A percentile compares a stretch with the other conserved stretches of the same genome.
Evolutionary conservation across 352 stramenopile species (phyloP).

Genomic region (Thraustochytrium sp.): DNA sequence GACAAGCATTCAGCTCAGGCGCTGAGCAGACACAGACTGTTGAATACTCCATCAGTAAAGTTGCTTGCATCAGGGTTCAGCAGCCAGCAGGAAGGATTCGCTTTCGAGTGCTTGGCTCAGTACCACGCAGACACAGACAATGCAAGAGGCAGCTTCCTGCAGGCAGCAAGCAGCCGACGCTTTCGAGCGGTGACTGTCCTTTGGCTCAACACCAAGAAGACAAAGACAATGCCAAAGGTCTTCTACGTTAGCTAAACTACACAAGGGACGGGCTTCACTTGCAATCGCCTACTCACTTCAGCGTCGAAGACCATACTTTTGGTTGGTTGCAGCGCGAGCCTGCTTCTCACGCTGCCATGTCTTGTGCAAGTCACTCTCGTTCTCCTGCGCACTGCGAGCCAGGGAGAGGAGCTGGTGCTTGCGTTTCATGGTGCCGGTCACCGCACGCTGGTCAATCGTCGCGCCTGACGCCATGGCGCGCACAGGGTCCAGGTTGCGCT

Average conservation of each 20-base stretch:
- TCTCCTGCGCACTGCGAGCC: neutral
- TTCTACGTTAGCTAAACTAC: neutral
- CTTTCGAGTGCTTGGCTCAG: too few relatives aligned
- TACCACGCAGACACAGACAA: too few relatives aligned
- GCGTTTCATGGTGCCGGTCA: constrained; percentile 11
- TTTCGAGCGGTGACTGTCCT: too few relatives aligned
- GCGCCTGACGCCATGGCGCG: neutral
- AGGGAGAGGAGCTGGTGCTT: constrained; percentile 14
- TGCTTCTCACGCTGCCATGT: neutral
- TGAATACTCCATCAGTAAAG: too few relatives aligned
- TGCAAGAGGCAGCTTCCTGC: too few relatives aligned
- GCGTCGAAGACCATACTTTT: neutral
- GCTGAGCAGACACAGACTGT: too few relatives aligned
- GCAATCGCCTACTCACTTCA: neutral
- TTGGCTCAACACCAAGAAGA: too few relatives aligned
- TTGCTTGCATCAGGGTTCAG: too few relatives aligned
- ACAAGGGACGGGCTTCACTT: neutral
- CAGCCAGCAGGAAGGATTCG: too few relatives aligned
- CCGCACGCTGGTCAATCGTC: neutral
- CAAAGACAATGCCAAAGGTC: neutral
- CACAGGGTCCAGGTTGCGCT: neutral
- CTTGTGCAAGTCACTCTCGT: neutral
- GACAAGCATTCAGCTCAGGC: too few relatives aligned
- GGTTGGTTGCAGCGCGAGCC: neutral
- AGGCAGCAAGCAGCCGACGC: too few relatives aligned